Evolutionary conservation across 2,329 filamentous ascomycete genomes (phyloP), one percentile per base, ranked within the genome.

Genomic region (Dactylellina cionopaga): DNA sequence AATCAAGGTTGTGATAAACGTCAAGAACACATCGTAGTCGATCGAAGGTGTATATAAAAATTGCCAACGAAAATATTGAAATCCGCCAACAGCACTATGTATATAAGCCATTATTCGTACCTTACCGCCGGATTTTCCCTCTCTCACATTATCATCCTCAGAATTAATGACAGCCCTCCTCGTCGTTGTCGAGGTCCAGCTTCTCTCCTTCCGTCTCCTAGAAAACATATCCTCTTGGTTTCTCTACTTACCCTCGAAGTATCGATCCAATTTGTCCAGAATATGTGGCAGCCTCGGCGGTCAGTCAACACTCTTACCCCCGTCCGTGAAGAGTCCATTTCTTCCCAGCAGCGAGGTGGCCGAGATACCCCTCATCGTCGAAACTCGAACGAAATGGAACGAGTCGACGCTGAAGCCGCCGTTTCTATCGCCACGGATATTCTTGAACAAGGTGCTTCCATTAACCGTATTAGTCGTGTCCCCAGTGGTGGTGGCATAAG

Each of bases 261-360:
- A 56, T 35, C 1, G 6, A 22, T 46, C 25, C 13, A 22, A 27
- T 19, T 41, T 2, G n/a, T 39, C 22, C 27, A n/a, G 17, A 39
- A 15, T 2, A 72, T 72, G 68, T 60, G 59, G 68, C 43, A 22
- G n/a, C 37, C 41, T 11, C 52, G 44, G 11, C 51, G 17, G 10
- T 6, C 13, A n/a, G 17, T 31, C 5, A 19, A 54, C 3, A 33
- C 44, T 15, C 46, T 72, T 10, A 60, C 59, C 5, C 68, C 68
- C 13, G 68, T 72, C 52, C 59, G 59, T 7, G 68, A 72, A 31
- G 68, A 72, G 27, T 72, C 68, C 3, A 58, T 59, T 27, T 72
- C 68, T 1, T 52, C 51, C 3, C 10, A 19, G 17, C 49, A 65
- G 10, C 24, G 10, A 37, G 22, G 27, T 15, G 19, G 3, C 2